These are phyloP conservation scores for Lodderomyces elongisporus DNA, from an alignment of 1,139 yeast species.

Conservation along the genomic window DNA sequence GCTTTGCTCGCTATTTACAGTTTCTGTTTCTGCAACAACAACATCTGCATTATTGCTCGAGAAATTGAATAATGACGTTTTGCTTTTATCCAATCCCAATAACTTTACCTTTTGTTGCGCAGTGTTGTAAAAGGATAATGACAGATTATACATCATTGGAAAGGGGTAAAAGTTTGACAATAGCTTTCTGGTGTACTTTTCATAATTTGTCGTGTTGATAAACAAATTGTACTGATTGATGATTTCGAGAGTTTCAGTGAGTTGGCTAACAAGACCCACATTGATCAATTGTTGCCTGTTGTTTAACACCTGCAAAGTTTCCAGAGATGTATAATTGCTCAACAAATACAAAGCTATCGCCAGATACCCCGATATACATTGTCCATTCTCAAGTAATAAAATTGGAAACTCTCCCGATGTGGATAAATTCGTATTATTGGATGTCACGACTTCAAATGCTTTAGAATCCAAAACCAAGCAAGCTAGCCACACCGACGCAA, in stretches of 20 bases:
- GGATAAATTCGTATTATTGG: conserved; percentile 58
- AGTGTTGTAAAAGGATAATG: conserved; percentile 45
- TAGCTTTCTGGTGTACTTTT: conserved; percentile 55
- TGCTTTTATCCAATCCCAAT: conserved; percentile 34
- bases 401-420: conserved; percentile 54
- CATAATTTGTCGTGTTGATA: conserved; percentile 60
- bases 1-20: conserved; percentile 20
- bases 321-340: conserved; percentile 16
- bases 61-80: conserved; percentile 27
- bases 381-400: conserved; percentile 27
- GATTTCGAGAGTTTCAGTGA: conserved; percentile 37
- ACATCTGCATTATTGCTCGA: conserved; percentile 7
- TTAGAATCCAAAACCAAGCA: conserved; percentile 7
- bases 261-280: conserved; percentile 22
- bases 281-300: conserved; percentile 22
- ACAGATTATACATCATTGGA: conserved; percentile 83
- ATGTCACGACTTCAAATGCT: conserved; percentile 39
- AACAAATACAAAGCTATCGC: conserved; percentile 35
- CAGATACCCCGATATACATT: conserved; percentile 41
- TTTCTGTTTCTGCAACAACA: conserved; percentile 25
- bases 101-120: conserved; percentile 45
- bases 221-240: conserved; percentile 61
- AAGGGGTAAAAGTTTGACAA: conserved; percentile 62
- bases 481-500: conserved; percentile 36
- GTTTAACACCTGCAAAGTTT: conserved; percentile 1